Evolutionary conservation across 345 rosid species (phyloP).

Genomic region (Balakata baccata): DNA sequence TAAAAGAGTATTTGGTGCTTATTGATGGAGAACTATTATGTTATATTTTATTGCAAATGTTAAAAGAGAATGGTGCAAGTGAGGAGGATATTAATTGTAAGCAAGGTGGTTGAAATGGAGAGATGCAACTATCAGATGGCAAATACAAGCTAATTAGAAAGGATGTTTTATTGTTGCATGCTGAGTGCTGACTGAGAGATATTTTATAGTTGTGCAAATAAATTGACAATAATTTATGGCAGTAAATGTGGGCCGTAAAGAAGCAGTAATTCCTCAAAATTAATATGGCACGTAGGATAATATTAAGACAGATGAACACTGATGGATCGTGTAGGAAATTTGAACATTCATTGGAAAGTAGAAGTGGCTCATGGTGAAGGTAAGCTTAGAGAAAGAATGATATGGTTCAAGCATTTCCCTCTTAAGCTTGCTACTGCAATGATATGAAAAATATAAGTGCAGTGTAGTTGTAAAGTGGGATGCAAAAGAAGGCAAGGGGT

Average conservation of each 20-base stretch:
- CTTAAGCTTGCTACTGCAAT: background rate
- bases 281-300: background rate
- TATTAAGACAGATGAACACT: background rate
- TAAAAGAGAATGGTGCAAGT: background rate
- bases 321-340: background rate
- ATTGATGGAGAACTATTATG: background rate
- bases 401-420: background rate
- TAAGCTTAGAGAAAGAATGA: background rate
- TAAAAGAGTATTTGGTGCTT: background rate
- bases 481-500: background rate
- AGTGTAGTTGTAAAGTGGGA: too few relatives aligned
- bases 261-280: background rate
- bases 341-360: background rate
- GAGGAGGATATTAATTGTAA: background rate
- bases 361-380: background rate
- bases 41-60: background rate
- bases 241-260: background rate
- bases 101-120: slow-evolving; percentile 1
- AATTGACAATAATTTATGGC: background rate
- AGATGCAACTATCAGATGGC: background rate
- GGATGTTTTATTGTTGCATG: background rate
- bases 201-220: background rate
- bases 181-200: too few relatives aligned
- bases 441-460: background rate
- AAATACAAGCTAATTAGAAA: background rate